Conservation (phyloP, 2,329 filamentous ascomycete genomes). For the Penicillium rolfsii region DNA sequence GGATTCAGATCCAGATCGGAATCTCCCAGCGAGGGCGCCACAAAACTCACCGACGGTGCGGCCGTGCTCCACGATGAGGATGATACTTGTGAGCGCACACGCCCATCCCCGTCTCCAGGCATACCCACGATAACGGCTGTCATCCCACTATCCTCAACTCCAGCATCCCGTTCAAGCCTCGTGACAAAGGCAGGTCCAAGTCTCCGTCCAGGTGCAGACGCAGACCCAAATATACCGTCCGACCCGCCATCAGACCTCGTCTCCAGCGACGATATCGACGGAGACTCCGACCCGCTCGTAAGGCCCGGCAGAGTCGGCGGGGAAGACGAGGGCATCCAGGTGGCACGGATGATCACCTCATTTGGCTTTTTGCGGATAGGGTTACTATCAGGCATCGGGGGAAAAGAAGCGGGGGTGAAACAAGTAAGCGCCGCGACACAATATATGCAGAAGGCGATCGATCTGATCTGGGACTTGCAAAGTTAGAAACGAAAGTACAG, state of each 20-base stretch:
- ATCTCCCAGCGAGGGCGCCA: slow-evolving; percentile 8
- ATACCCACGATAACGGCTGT: slow-evolving; percentile 15
- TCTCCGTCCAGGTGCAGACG: neutral
- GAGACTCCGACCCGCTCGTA: slow-evolving; percentile 36
- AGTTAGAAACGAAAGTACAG: neutral
- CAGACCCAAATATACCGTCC: slow-evolving; percentile 9
- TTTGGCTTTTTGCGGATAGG: slow-evolving; percentile 15
- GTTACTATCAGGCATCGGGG: slow-evolving; percentile 3
- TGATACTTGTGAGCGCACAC: slow-evolving; percentile 20
- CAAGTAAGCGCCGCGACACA: neutral
- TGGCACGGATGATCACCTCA: slow-evolving; percentile 16
- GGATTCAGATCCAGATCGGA: neutral
- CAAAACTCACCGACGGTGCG: slow-evolving; percentile 16
- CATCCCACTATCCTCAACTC: slow-evolving; percentile 26
- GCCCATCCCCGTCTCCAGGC: neutral
- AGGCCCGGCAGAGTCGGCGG: slow-evolving; percentile 36
- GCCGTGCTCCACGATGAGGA: slow-evolving; percentile 33
- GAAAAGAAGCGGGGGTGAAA: neutral
- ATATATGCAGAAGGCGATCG: neutral
- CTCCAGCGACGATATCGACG: slow-evolving; percentile 37
- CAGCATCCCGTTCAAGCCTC: slow-evolving; percentile 4
- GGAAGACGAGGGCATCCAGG: slow-evolving; percentile 17
- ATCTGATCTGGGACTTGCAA: neutral
- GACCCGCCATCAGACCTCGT: slow-evolving; percentile 27
- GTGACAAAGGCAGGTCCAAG: slow-evolving; percentile 4